These are phyloP conservation scores for Leccinum uliginosum DNA, from an alignment of 768 basidiomycete species.

Conservation along the genomic window DNA sequence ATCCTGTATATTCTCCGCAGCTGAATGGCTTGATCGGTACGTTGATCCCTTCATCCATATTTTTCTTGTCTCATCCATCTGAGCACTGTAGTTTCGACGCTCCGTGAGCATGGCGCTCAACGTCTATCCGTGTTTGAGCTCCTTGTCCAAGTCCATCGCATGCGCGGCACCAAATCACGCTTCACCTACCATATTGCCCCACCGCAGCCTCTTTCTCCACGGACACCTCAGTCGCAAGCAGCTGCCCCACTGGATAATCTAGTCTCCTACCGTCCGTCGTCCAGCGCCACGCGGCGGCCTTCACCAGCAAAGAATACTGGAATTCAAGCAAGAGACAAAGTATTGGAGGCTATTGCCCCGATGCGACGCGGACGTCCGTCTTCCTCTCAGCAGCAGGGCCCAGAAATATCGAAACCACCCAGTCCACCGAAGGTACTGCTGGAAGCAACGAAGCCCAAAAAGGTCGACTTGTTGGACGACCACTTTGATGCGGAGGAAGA, in stretches of 20 bases:
- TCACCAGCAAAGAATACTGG: slow-evolving; percentile 40
- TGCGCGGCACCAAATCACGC: slow-evolving; percentile 83
- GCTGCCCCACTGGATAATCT: slow-evolving; percentile 34
- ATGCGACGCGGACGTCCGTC: slow-evolving; percentile 69
- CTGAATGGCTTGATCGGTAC: slow-evolving; percentile 82
- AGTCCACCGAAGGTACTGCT: slow-evolving; percentile 16
- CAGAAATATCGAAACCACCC: slow-evolving; percentile 28
- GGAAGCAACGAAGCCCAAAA: slow-evolving; percentile 14
- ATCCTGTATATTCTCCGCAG: slow-evolving; percentile 79
- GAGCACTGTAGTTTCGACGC: slow-evolving; percentile 68
- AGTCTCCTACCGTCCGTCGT: slow-evolving; percentile 35
- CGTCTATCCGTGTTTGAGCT: slow-evolving; percentile 88
- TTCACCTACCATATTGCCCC: slow-evolving; percentile 62
- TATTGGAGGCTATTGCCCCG: slow-evolving; percentile 74
- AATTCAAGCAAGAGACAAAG: slow-evolving; percentile 69
- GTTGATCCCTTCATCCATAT: slow-evolving; percentile 20
- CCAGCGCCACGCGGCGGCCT: slow-evolving; percentile 15
- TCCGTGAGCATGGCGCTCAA: slow-evolving; percentile 83
- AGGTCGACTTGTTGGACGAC: slow-evolving; percentile 33
- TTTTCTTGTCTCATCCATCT: slow-evolving; percentile 9
- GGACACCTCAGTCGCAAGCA: slow-evolving; percentile 29
- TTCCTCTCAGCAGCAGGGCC: slow-evolving; percentile 31
- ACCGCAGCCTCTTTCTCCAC: slow-evolving; percentile 44
- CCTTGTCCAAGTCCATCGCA: slow-evolving; percentile 73
- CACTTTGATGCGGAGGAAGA: slow-evolving; percentile 42